Evolutionary conservation across 1,284 basidiomycete species (phyloP).

Genomic region (Microbotryomycetes sp.): DNA sequence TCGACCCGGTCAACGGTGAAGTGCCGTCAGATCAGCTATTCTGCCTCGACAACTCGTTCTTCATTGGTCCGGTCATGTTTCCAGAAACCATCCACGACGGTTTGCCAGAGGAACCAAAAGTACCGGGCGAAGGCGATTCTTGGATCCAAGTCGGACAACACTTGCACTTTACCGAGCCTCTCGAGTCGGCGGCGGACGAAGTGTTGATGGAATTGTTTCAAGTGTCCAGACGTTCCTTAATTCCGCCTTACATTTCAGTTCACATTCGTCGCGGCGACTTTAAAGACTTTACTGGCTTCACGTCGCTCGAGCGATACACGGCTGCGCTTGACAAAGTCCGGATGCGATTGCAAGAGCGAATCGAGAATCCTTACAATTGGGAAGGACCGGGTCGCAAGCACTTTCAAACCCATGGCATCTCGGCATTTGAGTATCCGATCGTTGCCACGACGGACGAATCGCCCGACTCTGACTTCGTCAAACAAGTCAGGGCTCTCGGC

Average conservation of each 20-base stretch:
- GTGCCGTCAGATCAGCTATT: slow-evolving; percentile 23
- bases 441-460: slow-evolving; percentile 29
- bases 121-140: slow-evolving; percentile 18
- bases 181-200: slow-evolving; percentile 10
- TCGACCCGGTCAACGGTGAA: not conserved
- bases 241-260: slow-evolving; percentile 29
- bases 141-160: slow-evolving; percentile 25
- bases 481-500: slow-evolving; percentile 13
- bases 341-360: slow-evolving; percentile 6
- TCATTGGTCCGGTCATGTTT: slow-evolving; percentile 27
- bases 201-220: slow-evolving; percentile 17
- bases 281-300: slow-evolving; percentile 23
- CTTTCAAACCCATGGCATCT: not conserved
- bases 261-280: slow-evolving; percentile 31
- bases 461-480: slow-evolving; percentile 12
- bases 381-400: slow-evolving; percentile 4
- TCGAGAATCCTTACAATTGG: slow-evolving; percentile 14
- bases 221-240: not conserved
- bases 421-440: slow-evolving; percentile 13
- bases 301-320: slow-evolving; percentile 20
- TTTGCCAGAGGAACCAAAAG: slow-evolving; percentile 3
- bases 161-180: slow-evolving; percentile 18
- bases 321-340: slow-evolving; percentile 9
- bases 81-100: not conserved
- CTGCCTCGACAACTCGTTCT: slow-evolving; percentile 31